Evolutionary conservation across 257 asterid species (phyloP), one percentile per base, ranked within the genome.

Genomic region (Primulina eburnea): DNA sequence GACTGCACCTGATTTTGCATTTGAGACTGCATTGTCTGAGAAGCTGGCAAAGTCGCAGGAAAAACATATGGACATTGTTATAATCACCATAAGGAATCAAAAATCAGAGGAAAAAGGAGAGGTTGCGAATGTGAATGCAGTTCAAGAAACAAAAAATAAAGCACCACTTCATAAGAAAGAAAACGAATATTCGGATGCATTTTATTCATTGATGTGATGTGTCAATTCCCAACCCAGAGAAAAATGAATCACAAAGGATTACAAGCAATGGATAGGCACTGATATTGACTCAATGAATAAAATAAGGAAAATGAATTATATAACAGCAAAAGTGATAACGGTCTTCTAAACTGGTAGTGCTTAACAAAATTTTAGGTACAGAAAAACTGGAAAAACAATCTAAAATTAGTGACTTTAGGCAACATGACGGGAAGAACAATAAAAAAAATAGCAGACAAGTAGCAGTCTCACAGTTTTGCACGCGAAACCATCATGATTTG

Each of bases 21-120:
- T 81, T 91, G 97, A 69, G 97, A 73, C 71, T 83, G 99, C 83
- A 86, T 82, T 77, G 72, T 68, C 59, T 89, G 95, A 64, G 95
- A 83, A 78, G 77, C 99, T 90, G 78, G 77, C 64, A 60, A 67
- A 75, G 43, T 73, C n/a, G 67, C 64, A 60, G 47, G 29, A 56
- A 59, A 34, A 66, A 47, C 11, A 59, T n/a, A 67, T 34, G 76
- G 38, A 56, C 69, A 74, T 43, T 40, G 67, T 80, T 66, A 64
- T 43, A 68, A 38, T 16, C 6, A 59, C 33, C 28, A 34, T 5
- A 57, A 17, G 3, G 28, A 67, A 11, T 59, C 26, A 38, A n/a
- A 35, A 59, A 32, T 38, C 47, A 56, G 71, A 66, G 30, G 53
- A 24, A 24, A 24, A 24, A 24, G 56, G 20, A 29, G 52, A 32